Evolutionary conservation across 1,284 basidiomycete genomes (phyloP).

Genomic region (Ceratobasidium sp.): DNA sequence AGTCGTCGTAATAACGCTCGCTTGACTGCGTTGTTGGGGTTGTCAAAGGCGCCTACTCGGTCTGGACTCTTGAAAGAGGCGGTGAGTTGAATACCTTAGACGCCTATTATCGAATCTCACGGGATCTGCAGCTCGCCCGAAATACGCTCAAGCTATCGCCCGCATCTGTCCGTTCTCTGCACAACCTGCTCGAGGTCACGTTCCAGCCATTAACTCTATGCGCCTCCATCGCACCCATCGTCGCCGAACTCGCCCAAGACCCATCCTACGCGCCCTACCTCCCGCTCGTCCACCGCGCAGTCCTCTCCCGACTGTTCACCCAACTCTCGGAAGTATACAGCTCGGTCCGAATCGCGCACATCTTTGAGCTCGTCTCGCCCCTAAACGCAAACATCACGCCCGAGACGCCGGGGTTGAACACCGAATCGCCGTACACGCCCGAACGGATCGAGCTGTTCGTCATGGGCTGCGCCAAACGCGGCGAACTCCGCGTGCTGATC

Average conservation of each 20-base stretch:
- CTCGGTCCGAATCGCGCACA: constrained; percentile 83
- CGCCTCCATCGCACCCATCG: constrained; percentile 84
- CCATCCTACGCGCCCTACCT: constrained; percentile 83
- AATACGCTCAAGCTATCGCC: constrained; percentile 90
- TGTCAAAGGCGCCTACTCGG: constrained; percentile 89
- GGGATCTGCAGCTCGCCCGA: constrained; percentile 73
- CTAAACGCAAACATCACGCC: constrained; percentile 61
- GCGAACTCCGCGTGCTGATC: constrained; percentile 89
- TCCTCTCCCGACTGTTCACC: constrained; percentile 93
- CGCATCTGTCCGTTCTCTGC: constrained; percentile 81
- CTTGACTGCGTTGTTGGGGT: constrained; percentile 88
- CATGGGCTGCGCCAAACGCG: constrained; percentile 91
- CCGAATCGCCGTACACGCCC: constrained; percentile 66
- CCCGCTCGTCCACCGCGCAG: constrained; percentile 90
- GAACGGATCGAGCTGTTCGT: constrained; percentile 92
- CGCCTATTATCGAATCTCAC: no score
- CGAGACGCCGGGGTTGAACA: constrained; percentile 53
- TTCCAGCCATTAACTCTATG: constrained; percentile 96
- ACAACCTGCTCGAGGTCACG: constrained; percentile 92
- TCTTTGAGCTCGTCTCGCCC: constrained; percentile 83
- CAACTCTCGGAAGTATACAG: constrained; percentile 97
- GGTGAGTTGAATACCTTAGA: no score
- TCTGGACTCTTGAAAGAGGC: constrained; percentile 88
- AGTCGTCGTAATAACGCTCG: constrained; percentile 81
- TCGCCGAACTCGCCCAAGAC: constrained; percentile 72